phyloP scores from a whole-genome alignment of 1,284 basidiomycete genomes.

The Apiotrichum gracile region DNA sequence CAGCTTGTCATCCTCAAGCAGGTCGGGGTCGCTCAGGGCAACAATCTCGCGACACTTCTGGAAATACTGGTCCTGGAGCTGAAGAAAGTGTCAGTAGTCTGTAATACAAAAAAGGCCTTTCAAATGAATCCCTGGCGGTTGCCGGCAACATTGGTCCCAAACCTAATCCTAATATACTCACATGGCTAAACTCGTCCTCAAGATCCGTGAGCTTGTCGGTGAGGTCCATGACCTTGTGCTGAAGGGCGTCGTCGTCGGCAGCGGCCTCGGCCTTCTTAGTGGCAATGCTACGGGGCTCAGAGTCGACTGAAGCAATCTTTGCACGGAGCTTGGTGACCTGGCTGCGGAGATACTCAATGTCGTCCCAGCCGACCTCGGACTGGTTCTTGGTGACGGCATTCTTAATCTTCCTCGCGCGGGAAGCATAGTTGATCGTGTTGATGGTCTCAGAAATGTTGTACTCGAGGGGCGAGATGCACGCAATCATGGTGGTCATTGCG shows the following conservation, averaged over 20 bases:
- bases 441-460: slow-evolving; percentile 92
- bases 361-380: slow-evolving; percentile 96
- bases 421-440: slow-evolving; percentile 97
- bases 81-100: background rate
- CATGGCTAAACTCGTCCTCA: slow-evolving; percentile 42
- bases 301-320: slow-evolving; percentile 63
- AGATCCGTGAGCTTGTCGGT: slow-evolving; percentile 26
- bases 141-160: background rate
- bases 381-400: slow-evolving; percentile 89
- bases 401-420: slow-evolving; percentile 95
- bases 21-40: slow-evolving; percentile 19
- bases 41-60: slow-evolving; percentile 43
- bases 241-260: slow-evolving; percentile 71
- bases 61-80: slow-evolving; percentile 43
- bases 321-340: slow-evolving; percentile 73
- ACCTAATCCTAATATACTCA: slow-evolving; percentile 13
- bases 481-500: slow-evolving; percentile 97
- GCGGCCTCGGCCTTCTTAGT: slow-evolving; percentile 50
- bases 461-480: slow-evolving; percentile 87
- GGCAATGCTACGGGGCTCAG: slow-evolving; percentile 16
- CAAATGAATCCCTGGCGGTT: background rate
- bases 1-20: slow-evolving; percentile 20
- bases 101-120: background rate
- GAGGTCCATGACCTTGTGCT: slow-evolving; percentile 35
- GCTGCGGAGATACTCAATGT: slow-evolving; percentile 89